Conservation (phyloP, 2,329 filamentous ascomycete species). For the Pseudocercospora musae region DNA sequence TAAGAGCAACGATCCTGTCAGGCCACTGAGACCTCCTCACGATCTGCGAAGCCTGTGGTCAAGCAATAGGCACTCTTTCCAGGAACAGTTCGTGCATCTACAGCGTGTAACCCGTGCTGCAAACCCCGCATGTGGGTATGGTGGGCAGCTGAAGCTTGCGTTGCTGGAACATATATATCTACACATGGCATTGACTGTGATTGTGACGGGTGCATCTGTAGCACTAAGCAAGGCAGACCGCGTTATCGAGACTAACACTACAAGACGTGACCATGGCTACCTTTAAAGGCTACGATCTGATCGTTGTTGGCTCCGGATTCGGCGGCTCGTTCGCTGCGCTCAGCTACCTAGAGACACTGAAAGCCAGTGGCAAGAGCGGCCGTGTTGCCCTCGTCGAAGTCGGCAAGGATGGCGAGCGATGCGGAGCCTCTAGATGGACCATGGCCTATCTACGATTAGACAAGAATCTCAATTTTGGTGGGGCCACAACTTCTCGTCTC, state of each 20-base stretch:
- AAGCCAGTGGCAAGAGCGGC: conserved; percentile 35
- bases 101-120: conserved; percentile 15
- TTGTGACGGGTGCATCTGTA: not conserved
- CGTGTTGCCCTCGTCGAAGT: conserved; percentile 42
- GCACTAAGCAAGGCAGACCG: not conserved
- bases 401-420: conserved; percentile 40
- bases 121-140: conserved; percentile 13
- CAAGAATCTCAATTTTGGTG: conserved; percentile 36
- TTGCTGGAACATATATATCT: not conserved
- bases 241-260: not conserved
- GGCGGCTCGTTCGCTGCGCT: conserved; percentile 41
- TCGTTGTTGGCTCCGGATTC: conserved; percentile 43
- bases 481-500: not conserved
- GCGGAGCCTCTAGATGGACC: conserved; percentile 42
- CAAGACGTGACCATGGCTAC: conserved; percentile 25
- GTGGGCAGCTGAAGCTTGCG: conserved; percentile 12
- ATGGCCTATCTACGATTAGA: conserved; percentile 44
- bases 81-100: conserved; percentile 15
- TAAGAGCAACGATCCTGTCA: not conserved
- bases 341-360: conserved; percentile 42
- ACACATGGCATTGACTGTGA: not conserved
- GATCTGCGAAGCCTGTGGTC: not conserved
- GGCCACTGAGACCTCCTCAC: conserved; percentile 2
- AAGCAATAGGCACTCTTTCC: conserved; percentile 6
- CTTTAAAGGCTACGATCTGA: conserved; percentile 37